These are phyloP conservation scores for Paulownia fortunei DNA, from an alignment of 257 asterid genomes.

Conservation along the genomic window DNA sequence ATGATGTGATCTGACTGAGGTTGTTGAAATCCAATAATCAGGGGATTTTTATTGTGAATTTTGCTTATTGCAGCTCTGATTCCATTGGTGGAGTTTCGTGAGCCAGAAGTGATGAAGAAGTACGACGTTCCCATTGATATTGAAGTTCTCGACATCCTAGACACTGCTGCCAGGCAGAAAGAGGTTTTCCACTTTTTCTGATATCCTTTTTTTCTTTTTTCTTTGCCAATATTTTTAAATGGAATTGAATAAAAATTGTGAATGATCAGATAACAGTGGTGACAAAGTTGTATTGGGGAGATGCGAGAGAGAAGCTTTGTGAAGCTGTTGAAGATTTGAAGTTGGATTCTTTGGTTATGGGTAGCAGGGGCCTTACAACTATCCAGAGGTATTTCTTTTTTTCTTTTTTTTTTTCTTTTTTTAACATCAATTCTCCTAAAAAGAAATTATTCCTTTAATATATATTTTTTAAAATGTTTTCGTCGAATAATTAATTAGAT, in stretches of 20 bases:
- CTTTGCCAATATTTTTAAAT: conserved; percentile 21
- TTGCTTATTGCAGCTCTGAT: conserved; percentile 59
- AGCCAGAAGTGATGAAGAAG: conserved; percentile 67
- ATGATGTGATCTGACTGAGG: not conserved
- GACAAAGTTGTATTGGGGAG: conserved; percentile 81
- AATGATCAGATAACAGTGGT: conserved; percentile 62
- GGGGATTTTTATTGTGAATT: not conserved
- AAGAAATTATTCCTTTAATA: not conserved
- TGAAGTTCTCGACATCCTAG: conserved; percentile 84
- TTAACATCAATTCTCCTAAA: too few relatives aligned
- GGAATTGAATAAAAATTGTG: not conserved
- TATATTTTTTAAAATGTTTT: not conserved
- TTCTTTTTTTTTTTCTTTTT: not conserved
- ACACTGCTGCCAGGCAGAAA: conserved; percentile 41
- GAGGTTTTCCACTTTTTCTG: conserved; percentile 50
- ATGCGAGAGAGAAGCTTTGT: conserved; percentile 81
- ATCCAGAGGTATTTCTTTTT: conserved; percentile 51
- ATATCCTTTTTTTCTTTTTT: not conserved
- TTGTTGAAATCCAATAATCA: not conserved
- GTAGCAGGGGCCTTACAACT: conserved; percentile 74
- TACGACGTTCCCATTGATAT: conserved; percentile 62
- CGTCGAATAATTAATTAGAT: not conserved
- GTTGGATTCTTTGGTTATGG: conserved; percentile 80
- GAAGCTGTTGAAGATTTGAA: conserved; percentile 69
- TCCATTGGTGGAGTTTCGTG: conserved; percentile 40